Conservation (phyloP, 73 alveolate species). For the Symbiodinium natans region DNA sequence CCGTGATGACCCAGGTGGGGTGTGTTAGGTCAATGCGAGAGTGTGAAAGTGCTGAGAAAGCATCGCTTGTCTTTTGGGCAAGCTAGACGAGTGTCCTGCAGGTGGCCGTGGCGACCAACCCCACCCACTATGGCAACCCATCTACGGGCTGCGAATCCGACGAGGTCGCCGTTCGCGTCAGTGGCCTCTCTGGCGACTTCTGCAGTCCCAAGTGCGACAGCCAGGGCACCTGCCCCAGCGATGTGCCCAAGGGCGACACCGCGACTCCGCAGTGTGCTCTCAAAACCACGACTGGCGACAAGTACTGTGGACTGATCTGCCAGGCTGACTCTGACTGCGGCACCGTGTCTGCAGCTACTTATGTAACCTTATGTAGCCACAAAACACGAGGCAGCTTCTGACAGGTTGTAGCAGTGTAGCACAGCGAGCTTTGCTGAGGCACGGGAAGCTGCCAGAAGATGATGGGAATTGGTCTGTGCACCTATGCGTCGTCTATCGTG, state of each 20-base stretch:
- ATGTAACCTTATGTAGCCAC: neutral
- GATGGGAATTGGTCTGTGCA: neutral
- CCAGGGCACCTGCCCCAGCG: conserved; percentile 24
- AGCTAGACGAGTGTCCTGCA: neutral
- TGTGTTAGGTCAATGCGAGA: too few species aligned
- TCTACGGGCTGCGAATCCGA: neutral
- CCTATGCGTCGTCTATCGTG: neutral
- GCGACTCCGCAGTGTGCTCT: neutral
- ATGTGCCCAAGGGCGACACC: neutral
- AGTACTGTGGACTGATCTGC: neutral
- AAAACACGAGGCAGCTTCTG: neutral
- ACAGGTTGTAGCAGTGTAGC: neutral
- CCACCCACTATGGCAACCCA: conserved; percentile 8
- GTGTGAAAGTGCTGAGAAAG: neutral
- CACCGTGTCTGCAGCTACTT: neutral
- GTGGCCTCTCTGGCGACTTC: neutral
- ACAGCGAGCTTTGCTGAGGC: neutral
- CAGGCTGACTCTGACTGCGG: neutral
- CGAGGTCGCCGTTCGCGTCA: neutral
- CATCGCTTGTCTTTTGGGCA: neutral
- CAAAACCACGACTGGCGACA: neutral
- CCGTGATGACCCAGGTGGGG: neutral
- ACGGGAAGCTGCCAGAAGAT: neutral
- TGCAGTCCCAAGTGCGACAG: conserved; percentile 25
- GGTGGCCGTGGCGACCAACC: neutral